Evolutionary conservation across 2,329 filamentous ascomycete genomes (phyloP).

Genomic region (Cytospora schulzeri): DNA sequence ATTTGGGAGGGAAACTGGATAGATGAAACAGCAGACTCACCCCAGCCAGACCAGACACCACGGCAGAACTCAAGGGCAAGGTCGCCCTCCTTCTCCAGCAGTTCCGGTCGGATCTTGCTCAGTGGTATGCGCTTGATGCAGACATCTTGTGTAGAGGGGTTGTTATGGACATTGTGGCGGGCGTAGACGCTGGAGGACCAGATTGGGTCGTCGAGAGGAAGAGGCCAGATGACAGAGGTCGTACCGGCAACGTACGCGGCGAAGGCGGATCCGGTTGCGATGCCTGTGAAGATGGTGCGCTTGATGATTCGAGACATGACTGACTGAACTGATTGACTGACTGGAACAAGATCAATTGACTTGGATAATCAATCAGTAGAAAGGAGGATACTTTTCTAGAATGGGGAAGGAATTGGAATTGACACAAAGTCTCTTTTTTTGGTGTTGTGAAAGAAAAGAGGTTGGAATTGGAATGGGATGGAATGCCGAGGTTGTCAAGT

Average conservation of each 20-base stretch:
- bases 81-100: slow-evolving; percentile 60
- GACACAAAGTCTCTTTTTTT: no score
- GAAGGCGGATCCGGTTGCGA: slow-evolving; percentile 54
- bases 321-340: not conserved
- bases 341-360: no score
- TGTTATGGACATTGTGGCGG: slow-evolving; percentile 62
- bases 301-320: slow-evolving; percentile 55
- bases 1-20: not conserved
- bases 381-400: no score
- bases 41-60: slow-evolving; percentile 66
- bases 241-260: slow-evolving; percentile 55
- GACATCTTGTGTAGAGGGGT: slow-evolving; percentile 66
- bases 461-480: not conserved
- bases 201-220: slow-evolving; percentile 61
- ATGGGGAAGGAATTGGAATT: no score
- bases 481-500: not conserved
- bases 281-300: slow-evolving; percentile 48
- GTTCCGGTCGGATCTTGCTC: slow-evolving; percentile 63
- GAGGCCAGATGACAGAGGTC: slow-evolving; percentile 59
- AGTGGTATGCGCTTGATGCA: slow-evolving; percentile 65
- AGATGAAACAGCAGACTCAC: slow-evolving; percentile 45
- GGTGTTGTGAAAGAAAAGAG: not conserved
- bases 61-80: slow-evolving; percentile 68
- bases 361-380: no score
- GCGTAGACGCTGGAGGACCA: slow-evolving; percentile 60